Conservation (phyloP, 805 yeast genomes). For the Yamadazyma tumulicola region DNA sequence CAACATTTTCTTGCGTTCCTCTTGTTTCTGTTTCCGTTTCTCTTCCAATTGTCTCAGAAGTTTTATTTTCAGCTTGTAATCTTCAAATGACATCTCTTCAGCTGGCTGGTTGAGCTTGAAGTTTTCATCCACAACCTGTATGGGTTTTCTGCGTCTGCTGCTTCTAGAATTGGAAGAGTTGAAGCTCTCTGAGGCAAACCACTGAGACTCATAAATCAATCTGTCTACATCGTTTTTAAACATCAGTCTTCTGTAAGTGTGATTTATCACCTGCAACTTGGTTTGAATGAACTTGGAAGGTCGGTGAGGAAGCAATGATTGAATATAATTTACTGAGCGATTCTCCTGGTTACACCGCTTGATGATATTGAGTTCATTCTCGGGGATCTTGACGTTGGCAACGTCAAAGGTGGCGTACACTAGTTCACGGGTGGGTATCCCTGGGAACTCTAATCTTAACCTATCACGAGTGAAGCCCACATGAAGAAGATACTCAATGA, state of each 20-base stretch:
- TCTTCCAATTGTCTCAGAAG: background rate
- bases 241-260: conserved; percentile 19
- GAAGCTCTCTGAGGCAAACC: conserved; percentile 26
- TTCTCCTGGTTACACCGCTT: conserved; percentile 5
- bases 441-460: conserved; percentile 10
- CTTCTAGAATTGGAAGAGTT: conserved; percentile 1
- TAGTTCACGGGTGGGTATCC: conserved; percentile 15
- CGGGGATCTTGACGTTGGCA: conserved; percentile 19
- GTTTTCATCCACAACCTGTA: conserved; percentile 3
- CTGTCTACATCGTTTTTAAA: conserved; percentile 28
- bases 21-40: conserved; percentile 2
- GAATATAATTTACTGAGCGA: conserved; percentile 17
- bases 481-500: conserved; percentile 8
- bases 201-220: conserved; percentile 37
- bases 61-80: conserved; percentile 1
- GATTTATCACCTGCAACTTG: background rate
- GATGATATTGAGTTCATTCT: conserved; percentile 16
- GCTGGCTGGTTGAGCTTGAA: background rate
- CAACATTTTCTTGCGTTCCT: conserved; percentile 3
- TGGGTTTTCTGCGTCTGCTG: conserved; percentile 6
- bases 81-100: conserved; percentile 4
- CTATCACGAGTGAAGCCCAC: conserved; percentile 9
- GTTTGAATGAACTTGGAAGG: conserved; percentile 1
- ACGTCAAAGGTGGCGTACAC: conserved; percentile 16
- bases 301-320: conserved; percentile 18